Percentiles rank a stretch among this genome's conserved stretches.
These are phyloP conservation scores for Butyriboletus loyo DNA, from an alignment of 768 basidiomycete species.

Conservation along the genomic window DNA sequence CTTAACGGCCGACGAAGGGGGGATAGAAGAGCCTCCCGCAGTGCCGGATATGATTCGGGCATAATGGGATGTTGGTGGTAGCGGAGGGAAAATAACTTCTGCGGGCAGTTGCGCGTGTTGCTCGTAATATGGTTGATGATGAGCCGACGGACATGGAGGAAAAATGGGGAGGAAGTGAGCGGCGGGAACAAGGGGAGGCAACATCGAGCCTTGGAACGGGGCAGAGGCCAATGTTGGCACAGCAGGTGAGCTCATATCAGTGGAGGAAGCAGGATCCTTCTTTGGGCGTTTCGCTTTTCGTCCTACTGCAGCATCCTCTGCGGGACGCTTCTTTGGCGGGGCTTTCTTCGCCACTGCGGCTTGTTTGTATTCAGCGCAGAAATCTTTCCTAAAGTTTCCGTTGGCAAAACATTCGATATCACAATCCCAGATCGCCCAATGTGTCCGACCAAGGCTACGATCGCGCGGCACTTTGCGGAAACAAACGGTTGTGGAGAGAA, in stretches of 20 bases:
- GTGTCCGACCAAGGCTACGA: constrained; percentile 73
- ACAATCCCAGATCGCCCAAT: constrained; percentile 85
- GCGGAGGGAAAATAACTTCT: constrained; percentile 71
- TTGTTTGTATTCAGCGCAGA: constrained; percentile 39
- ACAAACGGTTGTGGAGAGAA: constrained; percentile 86
- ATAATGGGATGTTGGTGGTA: constrained; percentile 52
- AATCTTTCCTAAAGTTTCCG: constrained; percentile 74
- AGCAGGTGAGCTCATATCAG: constrained; percentile 23
- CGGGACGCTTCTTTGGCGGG: constrained; percentile 37
- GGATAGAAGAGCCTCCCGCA: constrained; percentile 14
- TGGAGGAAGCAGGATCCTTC: constrained; percentile 31
- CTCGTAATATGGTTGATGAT: constrained; percentile 75
- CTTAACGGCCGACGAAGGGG: constrained; percentile 24
- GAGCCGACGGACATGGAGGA: constrained; percentile 53
- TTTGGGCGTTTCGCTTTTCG: constrained; percentile 49
- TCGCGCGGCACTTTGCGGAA: constrained; percentile 85
- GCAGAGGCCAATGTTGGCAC: constrained; percentile 19
- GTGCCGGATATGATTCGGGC: constrained; percentile 28
- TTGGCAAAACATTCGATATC: constrained; percentile 80
- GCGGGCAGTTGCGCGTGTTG: constrained; percentile 53
- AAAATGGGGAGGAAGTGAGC: constrained; percentile 40
- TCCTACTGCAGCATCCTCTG: constrained; percentile 35
- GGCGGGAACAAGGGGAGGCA: constrained; percentile 22
- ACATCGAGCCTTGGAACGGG: constrained; percentile 12
- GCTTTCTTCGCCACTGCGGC: constrained; percentile 27